Evolutionary conservation across 768 basidiomycete genomes (phyloP), one percentile per base, ranked within the genome.

Genomic region (Mycena polygramma): DNA sequence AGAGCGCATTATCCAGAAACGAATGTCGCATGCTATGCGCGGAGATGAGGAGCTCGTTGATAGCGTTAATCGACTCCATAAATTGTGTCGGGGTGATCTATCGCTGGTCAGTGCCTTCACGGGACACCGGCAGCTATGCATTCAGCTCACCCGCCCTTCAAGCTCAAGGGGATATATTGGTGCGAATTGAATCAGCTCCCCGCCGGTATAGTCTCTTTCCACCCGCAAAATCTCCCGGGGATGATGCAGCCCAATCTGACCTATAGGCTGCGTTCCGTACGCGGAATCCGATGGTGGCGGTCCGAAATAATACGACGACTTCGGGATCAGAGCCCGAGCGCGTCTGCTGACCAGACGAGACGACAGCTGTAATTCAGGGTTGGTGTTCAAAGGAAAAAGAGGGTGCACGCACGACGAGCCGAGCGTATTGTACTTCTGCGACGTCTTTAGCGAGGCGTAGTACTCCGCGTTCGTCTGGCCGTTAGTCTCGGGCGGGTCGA

Each of bases 1-100:
- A 90, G 5, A 98, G 78, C 57, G 89, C 74, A 77, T 97, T 98
- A 80, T 98, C 94, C 66, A 94, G 49, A 65, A 92, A 87, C 20
- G 94, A 87, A 73, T 88, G 88, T 62, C 85, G 82, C 63, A 94
- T 82, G 72, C 94, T 94, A 78, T 98, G 90, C 2, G 98, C 98
- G 6, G 91, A 91, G 54, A 96, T 93, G 63, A 99, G 87, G 22
- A 91, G 83, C 75, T 93, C 91, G 81, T 99, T 99, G 81, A 99
- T 90, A 26, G 91, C 86, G 75, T 97, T 96, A 78, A 99, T 92
- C 37, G 95, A 93, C 79, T 94, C 92, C 52, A 93, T 86, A 79
- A 97, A 98, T 75, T 95, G 91, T 4, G 93, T 94, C 26, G 97
- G 95, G 13, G 94, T 93, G 76, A 99, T 90, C 96, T 98, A 76